Percentiles rank a stretch among this genome's conserved stretches.
Conservation (phyloP, 176 grass and related monocot genomes). For the Melocanna baccifera region DNA sequence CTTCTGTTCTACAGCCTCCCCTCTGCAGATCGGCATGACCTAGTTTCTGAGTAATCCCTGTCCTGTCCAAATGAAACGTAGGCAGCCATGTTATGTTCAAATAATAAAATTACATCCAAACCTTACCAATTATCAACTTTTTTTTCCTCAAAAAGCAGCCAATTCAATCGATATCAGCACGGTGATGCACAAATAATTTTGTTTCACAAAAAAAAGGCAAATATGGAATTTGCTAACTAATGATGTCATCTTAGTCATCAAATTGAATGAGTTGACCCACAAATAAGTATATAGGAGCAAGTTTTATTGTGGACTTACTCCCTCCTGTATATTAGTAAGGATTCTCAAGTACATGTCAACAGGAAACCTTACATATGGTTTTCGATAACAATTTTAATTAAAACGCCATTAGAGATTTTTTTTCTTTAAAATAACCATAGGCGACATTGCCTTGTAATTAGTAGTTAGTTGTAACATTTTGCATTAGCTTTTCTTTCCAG, state of each 20-base stretch:
- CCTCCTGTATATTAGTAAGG: not conserved
- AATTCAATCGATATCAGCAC: not conserved
- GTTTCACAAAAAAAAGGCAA: not conserved
- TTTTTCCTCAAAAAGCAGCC: no score
- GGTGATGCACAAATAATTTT: not conserved
- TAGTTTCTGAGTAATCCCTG: conserved; percentile 1
- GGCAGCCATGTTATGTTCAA: not conserved
- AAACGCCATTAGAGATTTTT: not conserved
- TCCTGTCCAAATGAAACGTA: conserved; percentile 11
- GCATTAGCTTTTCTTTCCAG: not conserved
- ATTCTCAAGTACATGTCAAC: not conserved
- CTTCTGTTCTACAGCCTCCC: conserved; percentile 28
- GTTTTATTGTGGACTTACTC: not conserved
- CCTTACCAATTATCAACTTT: not conserved
- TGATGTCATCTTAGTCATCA: not conserved
- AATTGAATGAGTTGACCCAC: not conserved
- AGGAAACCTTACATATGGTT: not conserved
- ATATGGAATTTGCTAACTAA: not conserved
- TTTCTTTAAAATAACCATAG: not conserved
- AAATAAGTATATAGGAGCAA: not conserved
- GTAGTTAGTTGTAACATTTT: not conserved
- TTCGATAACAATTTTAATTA: not conserved
- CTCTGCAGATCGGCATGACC: not conserved
- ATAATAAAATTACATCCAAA: not conserved
- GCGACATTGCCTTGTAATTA: not conserved